phyloP scores from a whole-genome alignment of 2,329 filamentous ascomycete genomes.

The Aspergillus fijiensis region DNA sequence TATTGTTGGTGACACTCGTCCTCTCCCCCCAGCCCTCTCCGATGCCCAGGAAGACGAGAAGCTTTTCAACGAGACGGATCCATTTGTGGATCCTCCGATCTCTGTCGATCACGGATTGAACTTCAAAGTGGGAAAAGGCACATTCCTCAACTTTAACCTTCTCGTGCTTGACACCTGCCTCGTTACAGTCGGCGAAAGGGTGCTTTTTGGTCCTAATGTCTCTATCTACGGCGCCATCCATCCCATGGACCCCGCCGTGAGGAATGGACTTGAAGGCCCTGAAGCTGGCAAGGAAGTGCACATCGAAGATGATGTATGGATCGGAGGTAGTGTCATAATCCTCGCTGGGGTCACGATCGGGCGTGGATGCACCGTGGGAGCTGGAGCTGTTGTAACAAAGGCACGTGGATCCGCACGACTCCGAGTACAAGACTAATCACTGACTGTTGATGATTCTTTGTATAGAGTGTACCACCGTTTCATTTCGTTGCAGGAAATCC shows the following conservation, averaged over 20 bases:
- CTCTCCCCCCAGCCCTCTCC: slow-evolving; percentile 21
- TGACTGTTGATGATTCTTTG: slow-evolving; percentile 3
- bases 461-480: slow-evolving; percentile 28
- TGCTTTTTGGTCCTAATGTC: slow-evolving; percentile 55
- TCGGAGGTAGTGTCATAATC: slow-evolving; percentile 49
- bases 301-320: slow-evolving; percentile 52
- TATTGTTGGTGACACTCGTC: slow-evolving; percentile 25
- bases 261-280: slow-evolving; percentile 44
- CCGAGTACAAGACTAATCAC: neutral
- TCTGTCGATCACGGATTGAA: slow-evolving; percentile 67
- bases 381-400: slow-evolving; percentile 43
- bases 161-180: slow-evolving; percentile 54
- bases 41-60: slow-evolving; percentile 23
- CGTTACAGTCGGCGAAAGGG: slow-evolving; percentile 53
- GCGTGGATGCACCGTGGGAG: slow-evolving; percentile 42
- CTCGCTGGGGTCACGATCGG: slow-evolving; percentile 46
- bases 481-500: slow-evolving; percentile 31
- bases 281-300: slow-evolving; percentile 52
- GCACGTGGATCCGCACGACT: slow-evolving; percentile 9
- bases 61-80: slow-evolving; percentile 37
- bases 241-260: slow-evolving; percentile 50
- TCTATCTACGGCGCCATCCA: slow-evolving; percentile 55
- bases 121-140: slow-evolving; percentile 55
- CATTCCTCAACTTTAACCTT: slow-evolving; percentile 56
- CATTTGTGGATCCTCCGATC: slow-evolving; percentile 62